Percentiles rank a stretch among this genome's conserved stretches.
These are phyloP conservation scores for Aspergillus baeticus DNA, from an alignment of 495 filamentous ascomycete genomes.

Conservation along the genomic window DNA sequence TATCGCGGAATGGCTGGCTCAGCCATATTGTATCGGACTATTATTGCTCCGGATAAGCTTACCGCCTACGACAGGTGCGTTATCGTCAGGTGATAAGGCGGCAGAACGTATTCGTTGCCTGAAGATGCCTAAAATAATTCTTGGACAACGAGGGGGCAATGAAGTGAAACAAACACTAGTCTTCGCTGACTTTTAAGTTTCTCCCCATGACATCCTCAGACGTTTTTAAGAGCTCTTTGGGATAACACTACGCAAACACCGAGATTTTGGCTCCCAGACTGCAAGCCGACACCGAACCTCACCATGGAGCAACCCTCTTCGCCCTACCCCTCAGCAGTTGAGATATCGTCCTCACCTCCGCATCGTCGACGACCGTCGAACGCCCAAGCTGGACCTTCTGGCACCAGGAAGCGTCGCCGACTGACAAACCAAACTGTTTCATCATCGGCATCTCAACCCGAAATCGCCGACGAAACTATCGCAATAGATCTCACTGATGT, in stretches of 20 bases:
- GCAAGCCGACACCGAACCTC: not conserved
- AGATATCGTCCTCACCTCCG: not conserved
- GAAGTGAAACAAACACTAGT: not conserved
- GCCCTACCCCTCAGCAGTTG: not conserved
- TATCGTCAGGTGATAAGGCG: conserved; percentile 22
- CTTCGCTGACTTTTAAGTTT: too few species aligned
- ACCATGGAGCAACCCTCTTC: conserved; percentile 4
- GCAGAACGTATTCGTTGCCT: not conserved
- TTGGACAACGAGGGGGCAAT: not conserved
- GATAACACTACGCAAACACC: too few species aligned
- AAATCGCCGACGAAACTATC: conserved; percentile 9
- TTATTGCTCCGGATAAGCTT: conserved; percentile 12
- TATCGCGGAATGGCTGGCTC: conserved; percentile 33
- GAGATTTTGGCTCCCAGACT: too few species aligned
- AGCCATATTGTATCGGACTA: conserved; percentile 14
- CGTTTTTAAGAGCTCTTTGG: too few species aligned
- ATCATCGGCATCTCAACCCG: not conserved
- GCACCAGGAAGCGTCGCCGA: conserved; percentile 26
- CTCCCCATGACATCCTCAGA: too few species aligned
- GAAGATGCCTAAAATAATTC: not conserved
- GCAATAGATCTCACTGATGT: conserved; percentile 63
- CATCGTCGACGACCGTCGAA: conserved; percentile 4
- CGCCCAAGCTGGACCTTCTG: conserved; percentile 4
- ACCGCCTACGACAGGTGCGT: conserved; percentile 28
- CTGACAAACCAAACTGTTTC: conserved; percentile 23